Percentiles rank a stretch among this genome's conserved stretches.
Conservation (phyloP, 306 rosid genomes). For the Cucurbita ficifolia region DNA sequence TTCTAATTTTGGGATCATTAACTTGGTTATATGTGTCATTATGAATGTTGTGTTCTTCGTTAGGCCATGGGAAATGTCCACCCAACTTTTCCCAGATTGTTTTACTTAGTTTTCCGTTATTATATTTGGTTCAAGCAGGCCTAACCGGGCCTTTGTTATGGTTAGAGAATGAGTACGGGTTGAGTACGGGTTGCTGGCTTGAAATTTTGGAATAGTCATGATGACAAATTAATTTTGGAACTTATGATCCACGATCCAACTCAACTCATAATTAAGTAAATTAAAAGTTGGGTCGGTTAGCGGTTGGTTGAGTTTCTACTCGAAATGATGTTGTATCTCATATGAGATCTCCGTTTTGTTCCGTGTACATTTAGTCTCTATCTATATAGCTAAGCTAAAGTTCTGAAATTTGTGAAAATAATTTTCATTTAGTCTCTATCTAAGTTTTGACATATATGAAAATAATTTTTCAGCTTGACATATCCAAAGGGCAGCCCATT, state of each 20-base stretch:
- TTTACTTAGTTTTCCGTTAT: neutral
- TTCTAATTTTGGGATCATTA: neutral
- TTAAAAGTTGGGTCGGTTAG: no score
- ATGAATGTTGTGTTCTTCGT: no score
- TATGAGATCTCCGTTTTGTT: neutral
- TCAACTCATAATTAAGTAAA: no score
- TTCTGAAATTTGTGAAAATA: no score
- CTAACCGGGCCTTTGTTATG: neutral
- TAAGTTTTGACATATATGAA: no score
- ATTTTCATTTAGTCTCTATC: no score
- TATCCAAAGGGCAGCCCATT: constrained; percentile 44
- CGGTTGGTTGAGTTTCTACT: no score
- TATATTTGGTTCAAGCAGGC: neutral
- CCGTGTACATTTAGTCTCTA: no score
- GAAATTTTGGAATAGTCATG: neutral
- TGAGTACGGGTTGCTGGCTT: neutral
- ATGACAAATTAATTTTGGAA: no score
- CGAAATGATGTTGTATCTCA: neutral
- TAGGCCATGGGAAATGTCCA: neutral
- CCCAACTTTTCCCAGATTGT: neutral
- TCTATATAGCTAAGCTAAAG: no score
- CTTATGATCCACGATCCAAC: no score
- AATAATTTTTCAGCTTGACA: constrained; percentile 28
- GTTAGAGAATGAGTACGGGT: neutral
- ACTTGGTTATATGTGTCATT: no score